phyloP scores from a whole-genome alignment of 441 rosid species.

The Bocquillonia castaneifolia region DNA sequence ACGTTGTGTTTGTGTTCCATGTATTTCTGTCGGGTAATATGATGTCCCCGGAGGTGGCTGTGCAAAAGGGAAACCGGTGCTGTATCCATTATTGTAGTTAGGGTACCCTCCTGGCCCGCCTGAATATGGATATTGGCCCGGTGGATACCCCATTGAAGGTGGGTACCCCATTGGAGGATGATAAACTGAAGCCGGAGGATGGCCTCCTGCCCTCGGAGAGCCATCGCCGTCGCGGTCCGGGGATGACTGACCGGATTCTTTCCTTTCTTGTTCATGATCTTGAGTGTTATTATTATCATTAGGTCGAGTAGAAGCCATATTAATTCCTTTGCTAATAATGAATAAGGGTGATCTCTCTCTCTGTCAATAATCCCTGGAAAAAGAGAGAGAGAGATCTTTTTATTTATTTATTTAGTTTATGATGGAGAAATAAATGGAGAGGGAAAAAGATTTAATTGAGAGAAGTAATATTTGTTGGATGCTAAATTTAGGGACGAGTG shows the following conservation, averaged over 20 bases:
- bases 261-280: constrained; percentile 16
- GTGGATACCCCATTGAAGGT: constrained; percentile 26
- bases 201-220: constrained; percentile 4
- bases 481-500: not conserved
- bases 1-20: constrained; percentile 18
- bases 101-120: not conserved
- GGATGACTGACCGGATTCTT: constrained; percentile 24
- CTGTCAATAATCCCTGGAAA: not conserved
- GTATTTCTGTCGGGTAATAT: constrained; percentile 29
- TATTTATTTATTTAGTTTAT: not conserved
- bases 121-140: not conserved
- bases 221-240: not conserved
- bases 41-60: constrained; percentile 31
- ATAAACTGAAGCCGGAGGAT: not conserved
- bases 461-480: not conserved
- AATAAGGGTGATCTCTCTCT: constrained; percentile 7
- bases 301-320: constrained; percentile 20
- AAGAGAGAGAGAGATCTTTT: constrained; percentile 6
- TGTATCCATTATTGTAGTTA: constrained; percentile 25
- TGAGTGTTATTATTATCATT: not conserved
- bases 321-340: not conserved
- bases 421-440: not conserved
- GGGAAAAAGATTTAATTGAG: too few relatives aligned
- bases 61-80: constrained; percentile 29
- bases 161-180: constrained; percentile 28